A percentile compares a stretch with the other conserved stretches of the same genome.
These are phyloP conservation scores for Corynespora cassiicola DNA, from an alignment of 2,329 filamentous ascomycete genomes.

Conservation along the genomic window DNA sequence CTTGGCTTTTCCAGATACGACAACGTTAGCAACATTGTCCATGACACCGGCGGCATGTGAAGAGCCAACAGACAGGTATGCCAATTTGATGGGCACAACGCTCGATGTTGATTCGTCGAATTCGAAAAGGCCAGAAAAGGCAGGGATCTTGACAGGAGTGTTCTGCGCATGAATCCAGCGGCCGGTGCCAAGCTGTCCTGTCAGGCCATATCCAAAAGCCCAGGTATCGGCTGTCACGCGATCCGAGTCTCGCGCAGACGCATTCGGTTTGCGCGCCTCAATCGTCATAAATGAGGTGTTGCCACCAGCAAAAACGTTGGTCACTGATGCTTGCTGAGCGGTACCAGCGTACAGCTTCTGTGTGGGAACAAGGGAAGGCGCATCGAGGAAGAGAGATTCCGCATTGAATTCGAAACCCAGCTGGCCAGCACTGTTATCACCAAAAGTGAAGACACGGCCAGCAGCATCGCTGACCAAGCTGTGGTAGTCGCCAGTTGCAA, in stretches of 20 bases:
- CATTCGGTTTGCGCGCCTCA: constrained; percentile 71
- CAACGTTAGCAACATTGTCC: constrained; percentile 77
- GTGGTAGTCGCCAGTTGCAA: constrained; percentile 87
- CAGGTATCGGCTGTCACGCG: constrained; percentile 78
- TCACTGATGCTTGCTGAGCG: constrained; percentile 70
- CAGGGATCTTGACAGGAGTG: constrained; percentile 79
- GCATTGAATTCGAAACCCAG: constrained; percentile 78
- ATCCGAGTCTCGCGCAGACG: constrained; percentile 53
- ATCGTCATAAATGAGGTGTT: constrained; percentile 86
- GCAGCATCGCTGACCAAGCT: constrained; percentile 78
- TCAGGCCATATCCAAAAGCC: constrained; percentile 86
- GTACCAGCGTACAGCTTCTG: constrained; percentile 75
- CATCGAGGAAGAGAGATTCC: constrained; percentile 68
- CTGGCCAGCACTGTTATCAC: constrained; percentile 91
- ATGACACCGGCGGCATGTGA: constrained; percentile 85
- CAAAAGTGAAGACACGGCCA: constrained; percentile 84
- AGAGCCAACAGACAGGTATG: constrained; percentile 74
- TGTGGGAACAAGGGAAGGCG: constrained; percentile 73
- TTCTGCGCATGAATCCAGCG: constrained; percentile 88
- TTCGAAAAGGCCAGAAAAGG: constrained; percentile 82
- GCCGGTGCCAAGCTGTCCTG: constrained; percentile 81
- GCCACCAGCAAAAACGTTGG: constrained; percentile 83
- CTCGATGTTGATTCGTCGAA: constrained; percentile 77
- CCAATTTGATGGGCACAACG: constrained; percentile 78
- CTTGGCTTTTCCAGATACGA: constrained; percentile 53